Conservation (phyloP, 805 yeast species). For the Kurtzmaniella cleridarum region DNA sequence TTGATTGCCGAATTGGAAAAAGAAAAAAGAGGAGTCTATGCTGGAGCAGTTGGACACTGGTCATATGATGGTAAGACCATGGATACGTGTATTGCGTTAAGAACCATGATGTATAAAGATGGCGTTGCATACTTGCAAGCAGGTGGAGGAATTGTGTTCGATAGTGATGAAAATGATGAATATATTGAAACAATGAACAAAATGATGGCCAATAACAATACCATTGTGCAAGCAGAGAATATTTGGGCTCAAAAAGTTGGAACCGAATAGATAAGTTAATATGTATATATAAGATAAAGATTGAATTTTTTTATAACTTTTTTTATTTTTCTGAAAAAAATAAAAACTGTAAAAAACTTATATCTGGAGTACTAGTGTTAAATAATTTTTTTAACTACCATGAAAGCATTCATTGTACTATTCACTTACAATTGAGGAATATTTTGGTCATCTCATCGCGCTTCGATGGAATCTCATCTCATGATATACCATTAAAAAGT, state of each 20-base stretch:
- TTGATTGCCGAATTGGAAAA: slow-evolving; percentile 82
- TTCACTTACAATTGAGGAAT: no score
- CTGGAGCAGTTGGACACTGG: slow-evolving; percentile 99
- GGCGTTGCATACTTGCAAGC: slow-evolving; percentile 93
- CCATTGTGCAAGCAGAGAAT: slow-evolving; percentile 89
- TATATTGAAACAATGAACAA: slow-evolving; percentile 95
- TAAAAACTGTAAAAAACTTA: no score
- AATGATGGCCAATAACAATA: slow-evolving; percentile 87
- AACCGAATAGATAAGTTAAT: neutral
- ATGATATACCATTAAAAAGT: no score
- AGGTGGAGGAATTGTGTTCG: slow-evolving; percentile 97
- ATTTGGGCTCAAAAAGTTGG: slow-evolving; percentile 53
- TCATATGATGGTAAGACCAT: slow-evolving; percentile 89
- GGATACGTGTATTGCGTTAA: slow-evolving; percentile 96
- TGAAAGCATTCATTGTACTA: no score
- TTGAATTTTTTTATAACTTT: no score
- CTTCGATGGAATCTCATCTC: no score
- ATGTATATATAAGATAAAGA: neutral
- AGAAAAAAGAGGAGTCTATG: slow-evolving; percentile 94
- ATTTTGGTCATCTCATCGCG: no score
- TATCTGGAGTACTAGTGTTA: no score
- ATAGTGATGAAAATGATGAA: slow-evolving; percentile 93
- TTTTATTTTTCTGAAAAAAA: no score
- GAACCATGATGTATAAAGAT: slow-evolving; percentile 94
- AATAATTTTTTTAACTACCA: no score